phyloP scores from a whole-genome alignment of 805 yeast species.

The Candida sakaeoensis region DNA sequence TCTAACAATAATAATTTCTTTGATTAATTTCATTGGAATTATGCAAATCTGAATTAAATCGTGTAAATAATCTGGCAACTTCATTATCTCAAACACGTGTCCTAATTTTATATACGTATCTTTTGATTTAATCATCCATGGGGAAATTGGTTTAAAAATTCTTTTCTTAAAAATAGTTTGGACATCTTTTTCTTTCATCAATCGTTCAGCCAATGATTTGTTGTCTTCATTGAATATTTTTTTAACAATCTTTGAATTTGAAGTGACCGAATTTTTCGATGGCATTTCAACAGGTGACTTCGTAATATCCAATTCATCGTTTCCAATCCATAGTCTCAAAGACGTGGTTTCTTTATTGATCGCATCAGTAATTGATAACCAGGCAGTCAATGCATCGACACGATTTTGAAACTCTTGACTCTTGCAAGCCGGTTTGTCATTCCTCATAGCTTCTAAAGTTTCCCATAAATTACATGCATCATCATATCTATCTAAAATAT shows the following conservation, averaged over 20 bases:
- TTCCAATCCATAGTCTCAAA: conserved; percentile 79
- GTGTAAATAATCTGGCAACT: conserved; percentile 70
- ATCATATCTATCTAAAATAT: conserved; percentile 57
- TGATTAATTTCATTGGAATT: conserved; percentile 77
- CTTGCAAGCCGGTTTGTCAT: conserved; percentile 70
- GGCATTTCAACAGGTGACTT: conserved; percentile 23
- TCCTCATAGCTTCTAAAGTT: conserved; percentile 69
- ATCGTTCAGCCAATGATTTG: conserved; percentile 74
- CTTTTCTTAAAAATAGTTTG: conserved; percentile 68
- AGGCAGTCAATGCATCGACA: conserved; percentile 75
- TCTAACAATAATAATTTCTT: conserved; percentile 72
- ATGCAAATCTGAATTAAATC: conserved; percentile 60
- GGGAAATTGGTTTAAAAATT: conserved; percentile 64
- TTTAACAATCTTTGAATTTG: conserved; percentile 16
- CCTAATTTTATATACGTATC: conserved; percentile 63
- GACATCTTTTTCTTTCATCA: conserved; percentile 76
- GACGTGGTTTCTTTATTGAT: conserved; percentile 59
- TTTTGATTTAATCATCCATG: conserved; percentile 80
- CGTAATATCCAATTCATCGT: conserved; percentile 67
- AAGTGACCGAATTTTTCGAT: conserved; percentile 9
- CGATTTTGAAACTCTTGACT: conserved; percentile 60
- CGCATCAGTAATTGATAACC: conserved; percentile 74
- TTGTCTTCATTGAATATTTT: conserved; percentile 53
- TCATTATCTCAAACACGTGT: conserved; percentile 58
- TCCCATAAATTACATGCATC: conserved; percentile 76